Conservation (phyloP, 257 asterid species). For the Nicotiana otophora region DNA sequence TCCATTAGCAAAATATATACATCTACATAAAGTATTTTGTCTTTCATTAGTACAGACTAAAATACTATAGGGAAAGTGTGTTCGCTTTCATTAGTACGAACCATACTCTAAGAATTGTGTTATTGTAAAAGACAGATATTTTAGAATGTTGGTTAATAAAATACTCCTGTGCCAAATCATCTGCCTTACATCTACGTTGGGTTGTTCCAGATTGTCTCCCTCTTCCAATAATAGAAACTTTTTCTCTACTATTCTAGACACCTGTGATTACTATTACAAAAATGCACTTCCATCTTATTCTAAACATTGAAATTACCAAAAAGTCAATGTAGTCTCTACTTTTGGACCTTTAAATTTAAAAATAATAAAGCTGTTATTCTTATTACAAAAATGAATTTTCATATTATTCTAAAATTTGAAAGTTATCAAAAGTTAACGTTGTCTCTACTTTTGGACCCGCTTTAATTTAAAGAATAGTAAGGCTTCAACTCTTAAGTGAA, state of each 20-base stretch:
- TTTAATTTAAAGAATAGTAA: too few relatives aligned
- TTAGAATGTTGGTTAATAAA: neutral
- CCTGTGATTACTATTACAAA: neutral
- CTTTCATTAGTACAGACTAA: neutral
- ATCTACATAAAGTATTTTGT: neutral
- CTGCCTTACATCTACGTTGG: neutral
- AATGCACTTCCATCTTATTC: neutral
- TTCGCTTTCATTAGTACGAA: neutral
- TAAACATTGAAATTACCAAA: neutral
- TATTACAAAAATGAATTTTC: too few relatives aligned
- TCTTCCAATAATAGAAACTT: neutral
- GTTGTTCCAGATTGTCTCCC: neutral
- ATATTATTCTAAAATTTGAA: too few relatives aligned
- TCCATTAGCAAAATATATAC: neutral
- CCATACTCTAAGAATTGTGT: neutral
- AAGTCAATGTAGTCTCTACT: too few relatives aligned
- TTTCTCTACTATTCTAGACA: neutral
- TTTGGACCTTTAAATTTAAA: too few relatives aligned
- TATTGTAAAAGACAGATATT: neutral
- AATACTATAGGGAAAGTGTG: neutral
- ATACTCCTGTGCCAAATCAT: neutral
- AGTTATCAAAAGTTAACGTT: too few relatives aligned
- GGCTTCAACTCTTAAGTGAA: too few relatives aligned
- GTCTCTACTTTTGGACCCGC: too few relatives aligned
- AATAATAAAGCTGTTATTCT: too few relatives aligned